A percentile compares a stretch with the other conserved stretches of the same genome.
These are phyloP conservation scores for Corynascus novoguineensis DNA, from an alignment of 495 filamentous ascomycete genomes.

Conservation along the genomic window DNA sequence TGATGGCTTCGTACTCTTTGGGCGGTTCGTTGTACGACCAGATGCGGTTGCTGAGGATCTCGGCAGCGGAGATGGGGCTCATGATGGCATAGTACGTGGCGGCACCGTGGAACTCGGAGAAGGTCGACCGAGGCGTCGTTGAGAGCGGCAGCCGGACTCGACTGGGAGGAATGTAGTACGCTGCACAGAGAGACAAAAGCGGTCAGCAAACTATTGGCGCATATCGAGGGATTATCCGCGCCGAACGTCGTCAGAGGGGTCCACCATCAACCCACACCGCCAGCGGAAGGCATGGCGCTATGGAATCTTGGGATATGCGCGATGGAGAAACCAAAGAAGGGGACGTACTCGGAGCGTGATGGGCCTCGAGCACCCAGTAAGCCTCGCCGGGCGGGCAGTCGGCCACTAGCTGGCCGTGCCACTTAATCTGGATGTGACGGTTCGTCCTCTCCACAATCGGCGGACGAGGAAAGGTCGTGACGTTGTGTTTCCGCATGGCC, in stretches of 20 bases:
- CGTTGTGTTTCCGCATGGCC: slow-evolving; percentile 47
- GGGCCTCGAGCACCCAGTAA: slow-evolving; percentile 57
- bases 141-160: slow-evolving; percentile 39
- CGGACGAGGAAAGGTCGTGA: slow-evolving; percentile 54
- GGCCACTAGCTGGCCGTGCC: slow-evolving; percentile 46
- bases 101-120: slow-evolving; percentile 54
- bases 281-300: neutral
- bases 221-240: neutral
- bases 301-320: neutral
- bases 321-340: neutral
- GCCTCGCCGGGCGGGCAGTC: slow-evolving; percentile 47
- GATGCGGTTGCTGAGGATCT: slow-evolving; percentile 43
- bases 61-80: slow-evolving; percentile 28
- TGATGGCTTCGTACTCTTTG: slow-evolving; percentile 42
- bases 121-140: slow-evolving; percentile 40
- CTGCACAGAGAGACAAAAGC: slow-evolving; percentile 22
- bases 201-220: slow-evolving; percentile 4
- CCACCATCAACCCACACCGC: too few species aligned
- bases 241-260: slow-evolving; percentile 1
- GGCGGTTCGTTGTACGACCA: slow-evolving; percentile 53
- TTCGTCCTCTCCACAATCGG: slow-evolving; percentile 47
- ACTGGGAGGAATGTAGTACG: slow-evolving; percentile 51
- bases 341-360: slow-evolving; percentile 49
- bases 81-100: slow-evolving; percentile 48
- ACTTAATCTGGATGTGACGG: slow-evolving; percentile 49